Conservation (phyloP, 2,329 filamentous ascomycete genomes). For the Botrytis elliptica region DNA sequence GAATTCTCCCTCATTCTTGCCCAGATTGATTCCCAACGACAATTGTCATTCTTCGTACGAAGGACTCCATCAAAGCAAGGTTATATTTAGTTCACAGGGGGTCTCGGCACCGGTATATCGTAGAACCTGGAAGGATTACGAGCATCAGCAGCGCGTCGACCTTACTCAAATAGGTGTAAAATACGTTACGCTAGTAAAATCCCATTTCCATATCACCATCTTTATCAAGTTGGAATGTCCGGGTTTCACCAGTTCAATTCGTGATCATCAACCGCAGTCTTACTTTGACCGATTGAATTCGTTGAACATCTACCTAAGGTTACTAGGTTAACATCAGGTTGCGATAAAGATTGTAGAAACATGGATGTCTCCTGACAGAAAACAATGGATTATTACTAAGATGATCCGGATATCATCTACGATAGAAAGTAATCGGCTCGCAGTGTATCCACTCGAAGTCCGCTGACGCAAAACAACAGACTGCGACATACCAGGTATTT, state of each 20-base stretch:
- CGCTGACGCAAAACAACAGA: not conserved
- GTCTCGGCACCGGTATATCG: not conserved
- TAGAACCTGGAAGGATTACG: not conserved
- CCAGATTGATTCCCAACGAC: not conserved
- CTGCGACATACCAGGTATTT: not conserved
- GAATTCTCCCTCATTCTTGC: not conserved
- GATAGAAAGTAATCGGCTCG: not conserved
- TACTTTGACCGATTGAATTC: not conserved
- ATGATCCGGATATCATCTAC: not conserved
- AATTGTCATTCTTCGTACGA: too few relatives aligned
- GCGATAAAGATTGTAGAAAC: not conserved
- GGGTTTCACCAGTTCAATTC: too few relatives aligned
- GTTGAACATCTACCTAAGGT: not conserved
- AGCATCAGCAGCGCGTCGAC: constrained; percentile 5
- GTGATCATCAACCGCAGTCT: not conserved
- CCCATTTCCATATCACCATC: not conserved
- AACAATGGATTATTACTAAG: not conserved
- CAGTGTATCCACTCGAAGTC: too few relatives aligned
- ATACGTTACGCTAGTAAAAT: not conserved
- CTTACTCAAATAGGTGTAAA: not conserved
- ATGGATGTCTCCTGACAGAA: not conserved
- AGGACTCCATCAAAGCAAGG: not conserved
- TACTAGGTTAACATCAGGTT: not conserved
- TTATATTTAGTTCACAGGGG: not conserved
- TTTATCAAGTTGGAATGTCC: too few relatives aligned